Conservation (phyloP, 1,284 basidiomycete genomes). For the Sporisorium scitamineum region DNA sequence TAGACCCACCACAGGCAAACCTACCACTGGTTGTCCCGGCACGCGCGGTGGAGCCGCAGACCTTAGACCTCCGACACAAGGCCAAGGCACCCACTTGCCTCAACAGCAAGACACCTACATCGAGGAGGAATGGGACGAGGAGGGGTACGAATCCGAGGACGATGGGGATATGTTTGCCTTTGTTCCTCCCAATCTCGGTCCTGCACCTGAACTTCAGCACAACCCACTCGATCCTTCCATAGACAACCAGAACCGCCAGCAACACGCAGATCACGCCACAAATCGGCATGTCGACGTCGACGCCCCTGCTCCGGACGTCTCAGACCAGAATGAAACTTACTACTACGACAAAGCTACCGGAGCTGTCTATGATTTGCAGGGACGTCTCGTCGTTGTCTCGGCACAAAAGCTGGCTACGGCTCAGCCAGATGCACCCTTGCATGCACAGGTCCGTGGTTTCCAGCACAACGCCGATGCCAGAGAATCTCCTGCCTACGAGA, state of each 20-base stretch:
- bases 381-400: conserved; percentile 57
- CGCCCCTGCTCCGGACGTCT: conserved; percentile 7
- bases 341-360: conserved; percentile 65
- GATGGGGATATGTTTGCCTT: conserved; percentile 68
- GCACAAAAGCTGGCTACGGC: too few relatives aligned
- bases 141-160: conserved; percentile 62
- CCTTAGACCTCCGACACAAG: conserved; percentile 32
- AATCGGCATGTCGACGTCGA: conserved; percentile 9
- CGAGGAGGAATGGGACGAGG: conserved; percentile 55
- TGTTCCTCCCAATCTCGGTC: conserved; percentile 56
- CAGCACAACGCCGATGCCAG: conserved; percentile 7
- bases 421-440: not conserved
- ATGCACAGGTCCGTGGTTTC: conserved; percentile 10
- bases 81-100: conserved; percentile 20
- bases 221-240: conserved; percentile 53
- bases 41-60: conserved; percentile 39
- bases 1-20: conserved; percentile 43
- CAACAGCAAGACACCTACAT: conserved; percentile 25
- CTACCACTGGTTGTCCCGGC: conserved; percentile 43
- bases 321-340: conserved; percentile 52
- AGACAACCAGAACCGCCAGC: conserved; percentile 44
- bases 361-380: conserved; percentile 60
- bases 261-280: conserved; percentile 1
- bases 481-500: conserved; percentile 19
- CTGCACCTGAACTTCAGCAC: conserved; percentile 40